Base-by-base conservation (phyloP, 805 yeast species). In the Scheffersomyces spartinae region DNA sequence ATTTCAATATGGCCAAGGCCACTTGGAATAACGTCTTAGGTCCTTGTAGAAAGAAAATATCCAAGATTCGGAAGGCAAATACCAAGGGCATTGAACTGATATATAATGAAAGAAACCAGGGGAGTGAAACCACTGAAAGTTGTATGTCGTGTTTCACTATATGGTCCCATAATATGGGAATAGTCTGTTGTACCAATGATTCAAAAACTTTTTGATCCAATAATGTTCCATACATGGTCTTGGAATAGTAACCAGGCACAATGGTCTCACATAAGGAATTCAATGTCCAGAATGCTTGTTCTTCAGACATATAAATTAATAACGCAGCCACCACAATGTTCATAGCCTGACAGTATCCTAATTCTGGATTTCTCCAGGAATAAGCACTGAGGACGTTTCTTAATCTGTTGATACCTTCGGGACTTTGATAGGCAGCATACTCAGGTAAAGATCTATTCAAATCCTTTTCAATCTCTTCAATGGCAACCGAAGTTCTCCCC, bases 301-400 rank as follows among this genome's bases (percentile, higher is more conserved):
- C 98, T 49, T 91, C 99, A 6, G 93, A 79, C 79, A 83, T 85
- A 47, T 74, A 80, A 20, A 79, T 79, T 26, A 81, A 53, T 27
- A 81, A 49, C 0, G 83, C 86, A 2, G 94, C 94, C 2, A 71
- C 74, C 6, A 81, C 85, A 26, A 91, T 91, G 47, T 91, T 91
- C 98, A 93, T 91, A 1, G 97, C 98, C 51, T 91, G 98, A 48
- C 99, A 91, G 49, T 91, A 91, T 0, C 99, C 99, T 14, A 91
- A 83, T 21, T 88, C 95, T 0, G 95, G 95, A 47, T 86, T 85
- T 36, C 80, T 82, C 96, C 97, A 91, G 0, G 95, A 82, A 44
- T 86, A 91, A 1, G 95, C 95, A 0, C 93, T 79, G 31, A 91
- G 63, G 1, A 91, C 97, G 33, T 94, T 66, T 33, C 98, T 65